Percentiles rank a stretch among this genome's conserved stretches.
Evolutionary conservation across 2,329 filamentous ascomycete species (phyloP).

Genomic region (Fusarium mundagurra): DNA sequence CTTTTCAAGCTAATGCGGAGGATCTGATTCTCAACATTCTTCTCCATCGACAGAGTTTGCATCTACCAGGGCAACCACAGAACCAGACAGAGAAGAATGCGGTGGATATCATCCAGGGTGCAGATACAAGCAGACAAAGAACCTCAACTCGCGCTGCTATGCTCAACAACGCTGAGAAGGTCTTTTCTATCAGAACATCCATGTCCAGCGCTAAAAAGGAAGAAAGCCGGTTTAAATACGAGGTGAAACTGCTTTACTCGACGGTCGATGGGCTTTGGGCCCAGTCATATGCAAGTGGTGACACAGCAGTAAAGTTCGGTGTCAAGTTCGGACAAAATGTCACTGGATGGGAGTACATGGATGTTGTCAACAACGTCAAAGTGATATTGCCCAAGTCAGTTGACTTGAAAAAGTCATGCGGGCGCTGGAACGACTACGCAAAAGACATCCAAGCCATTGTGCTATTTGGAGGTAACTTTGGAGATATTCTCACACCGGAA

Average conservation of each 20-base stretch:
- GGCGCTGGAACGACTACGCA: background rate
- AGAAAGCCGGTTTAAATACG: background rate
- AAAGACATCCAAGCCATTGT: background rate
- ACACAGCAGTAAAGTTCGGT: background rate
- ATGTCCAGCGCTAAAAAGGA: background rate
- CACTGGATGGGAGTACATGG: background rate
- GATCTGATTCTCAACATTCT: background rate
- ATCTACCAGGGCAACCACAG: background rate
- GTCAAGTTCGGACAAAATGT: background rate
- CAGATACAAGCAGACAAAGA: background rate
- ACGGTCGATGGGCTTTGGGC: background rate
- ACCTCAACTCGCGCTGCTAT: background rate
- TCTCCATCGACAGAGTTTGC: background rate
- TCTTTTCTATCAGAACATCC: background rate
- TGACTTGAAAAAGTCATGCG: background rate
- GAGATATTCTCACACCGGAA: background rate
- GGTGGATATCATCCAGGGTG: background rate
- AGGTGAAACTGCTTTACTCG: background rate
- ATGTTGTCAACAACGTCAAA: background rate
- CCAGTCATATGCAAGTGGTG: background rate
- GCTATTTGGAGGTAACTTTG: background rate
- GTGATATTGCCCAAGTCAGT: background rate
- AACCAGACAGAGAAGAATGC: accelerated
- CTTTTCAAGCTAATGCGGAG: background rate
- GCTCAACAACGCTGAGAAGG: background rate